These are phyloP conservation scores for Achaetomium macrosporum DNA, from an alignment of 2,329 filamentous ascomycete genomes.

Conservation along the genomic window DNA sequence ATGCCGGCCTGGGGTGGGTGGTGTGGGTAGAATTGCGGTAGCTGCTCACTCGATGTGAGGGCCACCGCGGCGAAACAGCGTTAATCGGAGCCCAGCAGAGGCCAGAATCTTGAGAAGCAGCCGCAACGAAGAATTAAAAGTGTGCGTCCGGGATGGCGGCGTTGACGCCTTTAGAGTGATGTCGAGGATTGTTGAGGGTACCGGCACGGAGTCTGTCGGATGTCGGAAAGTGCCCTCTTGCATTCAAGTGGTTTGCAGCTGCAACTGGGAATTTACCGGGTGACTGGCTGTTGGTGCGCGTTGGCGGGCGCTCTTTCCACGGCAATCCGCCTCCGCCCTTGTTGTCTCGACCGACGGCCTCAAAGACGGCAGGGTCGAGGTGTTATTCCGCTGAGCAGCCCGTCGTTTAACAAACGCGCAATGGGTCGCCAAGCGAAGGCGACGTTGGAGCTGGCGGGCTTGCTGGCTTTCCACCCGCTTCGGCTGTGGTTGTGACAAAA, in stretches of 20 bases:
- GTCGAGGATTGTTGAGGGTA: neutral
- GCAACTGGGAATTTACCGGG: neutral
- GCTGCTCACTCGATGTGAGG: constrained; percentile 30
- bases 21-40: constrained; percentile 25
- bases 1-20: constrained; percentile 57
- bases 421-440: constrained; percentile 16
- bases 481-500: constrained; percentile 9
- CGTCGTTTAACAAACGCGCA: constrained; percentile 9
- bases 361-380: constrained; percentile 2
- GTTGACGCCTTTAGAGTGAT: neutral
- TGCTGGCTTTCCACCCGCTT: constrained; percentile 7
- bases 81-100: constrained; percentile 13
- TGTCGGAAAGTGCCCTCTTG: neutral
- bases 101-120: constrained; percentile 7
- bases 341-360: neutral
- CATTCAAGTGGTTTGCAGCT: neutral
- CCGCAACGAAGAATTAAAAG: constrained; percentile 1
- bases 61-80: constrained; percentile 25
- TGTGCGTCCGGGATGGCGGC: constrained; percentile 8
- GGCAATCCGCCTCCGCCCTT: neutral
- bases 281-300: neutral
- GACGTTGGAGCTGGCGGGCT: constrained; percentile 13
- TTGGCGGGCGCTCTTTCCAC: neutral
- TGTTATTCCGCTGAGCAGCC: constrained; percentile 1
- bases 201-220: neutral